Evolutionary conservation across 1,284 basidiomycete genomes (phyloP).

Genomic region (Malassezia cuniculi): DNA sequence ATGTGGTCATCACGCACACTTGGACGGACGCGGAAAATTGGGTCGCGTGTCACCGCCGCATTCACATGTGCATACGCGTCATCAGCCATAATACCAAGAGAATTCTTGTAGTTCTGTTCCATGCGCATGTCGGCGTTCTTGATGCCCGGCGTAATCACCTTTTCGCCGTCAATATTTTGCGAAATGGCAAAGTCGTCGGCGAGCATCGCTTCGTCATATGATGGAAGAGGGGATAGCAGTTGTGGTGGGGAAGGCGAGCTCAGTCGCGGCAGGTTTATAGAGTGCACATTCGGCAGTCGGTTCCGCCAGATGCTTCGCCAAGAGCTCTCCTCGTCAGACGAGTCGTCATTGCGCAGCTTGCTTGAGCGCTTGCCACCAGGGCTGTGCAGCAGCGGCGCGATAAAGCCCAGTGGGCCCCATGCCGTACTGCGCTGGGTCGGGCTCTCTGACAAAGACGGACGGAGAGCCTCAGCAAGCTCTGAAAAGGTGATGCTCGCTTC

Average conservation of each 20-base stretch:
- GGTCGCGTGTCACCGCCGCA: too few species aligned
- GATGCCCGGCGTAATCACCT: slow-evolving; percentile 4
- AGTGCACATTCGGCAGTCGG: too few species aligned
- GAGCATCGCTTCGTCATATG: slow-evolving; percentile 15
- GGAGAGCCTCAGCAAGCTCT: slow-evolving; percentile 4
- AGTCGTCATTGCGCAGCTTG: not conserved
- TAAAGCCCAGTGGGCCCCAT: not conserved
- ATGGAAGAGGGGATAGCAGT: slow-evolving; percentile 9
- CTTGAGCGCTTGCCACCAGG: too few species aligned
- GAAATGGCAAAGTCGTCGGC: slow-evolving; percentile 2
- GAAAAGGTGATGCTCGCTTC: slow-evolving; percentile 11
- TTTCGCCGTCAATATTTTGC: slow-evolving; percentile 10
- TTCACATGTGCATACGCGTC: too few species aligned
- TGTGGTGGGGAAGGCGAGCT: not conserved
- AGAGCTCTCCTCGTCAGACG: not conserved
- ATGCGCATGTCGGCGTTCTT: not conserved
- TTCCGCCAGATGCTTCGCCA: too few species aligned
- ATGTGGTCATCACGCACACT: slow-evolving; percentile 61
- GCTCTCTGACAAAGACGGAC: too few species aligned
- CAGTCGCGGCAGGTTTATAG: not conserved
- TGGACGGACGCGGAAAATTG: slow-evolving; percentile 2
- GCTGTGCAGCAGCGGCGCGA: not conserved
- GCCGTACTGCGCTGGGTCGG: too few species aligned
- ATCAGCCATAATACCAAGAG: too few species aligned
- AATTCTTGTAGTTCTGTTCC: too few species aligned